Conservation (phyloP, 2,329 filamentous ascomycete genomes). For the Ascochyta fabae region DNA sequence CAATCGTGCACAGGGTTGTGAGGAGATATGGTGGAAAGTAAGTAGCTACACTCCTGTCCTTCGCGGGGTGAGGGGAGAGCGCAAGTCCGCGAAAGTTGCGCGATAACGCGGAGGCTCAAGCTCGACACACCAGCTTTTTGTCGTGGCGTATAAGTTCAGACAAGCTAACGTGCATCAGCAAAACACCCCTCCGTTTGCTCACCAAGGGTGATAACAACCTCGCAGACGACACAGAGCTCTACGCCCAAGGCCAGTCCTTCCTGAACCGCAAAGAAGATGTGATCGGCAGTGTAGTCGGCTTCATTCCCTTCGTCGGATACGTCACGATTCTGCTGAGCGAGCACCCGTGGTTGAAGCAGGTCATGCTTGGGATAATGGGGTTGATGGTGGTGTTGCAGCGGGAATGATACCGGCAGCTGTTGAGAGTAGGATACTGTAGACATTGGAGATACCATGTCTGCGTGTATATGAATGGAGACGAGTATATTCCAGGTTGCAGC, state of each 20-base stretch:
- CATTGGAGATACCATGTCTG: neutral
- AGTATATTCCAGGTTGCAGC: neutral
- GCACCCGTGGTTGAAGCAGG: constrained; percentile 96
- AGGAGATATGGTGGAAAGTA: constrained; percentile 69
- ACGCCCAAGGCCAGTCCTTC: constrained; percentile 85
- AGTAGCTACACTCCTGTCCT: constrained; percentile 33
- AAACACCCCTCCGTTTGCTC: constrained; percentile 69
- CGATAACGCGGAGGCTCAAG: neutral
- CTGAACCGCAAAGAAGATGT: constrained; percentile 83
- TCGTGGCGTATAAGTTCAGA: neutral
- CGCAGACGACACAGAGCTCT: constrained; percentile 90
- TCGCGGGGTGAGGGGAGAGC: neutral
- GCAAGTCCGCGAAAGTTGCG: neutral
- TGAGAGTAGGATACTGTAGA: neutral
- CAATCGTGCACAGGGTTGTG: constrained; percentile 93
- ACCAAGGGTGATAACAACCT: constrained; percentile 98
- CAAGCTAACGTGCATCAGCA: constrained; percentile 42
- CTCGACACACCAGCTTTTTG: neutral
- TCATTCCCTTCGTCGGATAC: constrained; percentile 94
- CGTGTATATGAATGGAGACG: neutral
- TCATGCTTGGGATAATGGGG: constrained; percentile 93
- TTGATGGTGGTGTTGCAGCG: constrained; percentile 89
- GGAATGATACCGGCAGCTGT: constrained; percentile 62
- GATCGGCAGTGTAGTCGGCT: constrained; percentile 89
- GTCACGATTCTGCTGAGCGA: constrained; percentile 96